Base-by-base conservation (phyloP, 352 stramenopile genomes). In the Phytophthora quininea region DNA sequence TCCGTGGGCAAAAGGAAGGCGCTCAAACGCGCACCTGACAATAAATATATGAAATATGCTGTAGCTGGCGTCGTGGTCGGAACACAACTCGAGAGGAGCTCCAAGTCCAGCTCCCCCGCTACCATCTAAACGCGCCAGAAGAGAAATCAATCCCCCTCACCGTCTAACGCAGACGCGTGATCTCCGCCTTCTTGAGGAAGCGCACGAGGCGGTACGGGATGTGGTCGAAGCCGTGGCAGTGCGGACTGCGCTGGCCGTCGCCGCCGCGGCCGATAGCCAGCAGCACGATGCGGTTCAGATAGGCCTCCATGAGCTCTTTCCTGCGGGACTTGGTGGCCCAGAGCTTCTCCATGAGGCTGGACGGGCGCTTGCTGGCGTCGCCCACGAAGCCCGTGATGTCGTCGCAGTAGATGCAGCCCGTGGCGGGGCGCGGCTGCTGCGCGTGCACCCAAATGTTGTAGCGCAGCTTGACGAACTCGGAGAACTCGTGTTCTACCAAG, bases 401-500 rank as follows among this genome's bases (percentile, higher is more conserved):
- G 32, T 79, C 71, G 54, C 71, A 79, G 62, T 76, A 79, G 50
- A 72, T 73, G 55, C 71, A 79, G 45, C 71, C 71, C 15, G 54
- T 63, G 45, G 62, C 14, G 46, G 65, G 64, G 27, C 64, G 54
- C 53, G 77, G 66, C 63, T 69, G 50, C 63, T 83, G 69, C 56
- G 74, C 64, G 64, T 86, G 57, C 59, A 80, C 54, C 62, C 78
- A 59, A 50, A 80, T 62, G 58, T 82, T 67, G 64, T 79, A 60
- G 55, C 72, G 78, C 42, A 86, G 65, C 70, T 73, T 74, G 33
- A 76, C 62, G 30, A 86, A 72, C 50, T 86, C 73, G 47, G 53
- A 10, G 35, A 80, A 74, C 48, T 69, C 69, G 38, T 71, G 69
- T 54, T 84, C 69, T 12, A 84, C 48, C 35, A 73, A 46, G 60